Percentiles rank a stretch among this genome's conserved stretches.
Conservation (phyloP, 805 yeast species). For the Cyberlindnera euphorbiiphila region DNA sequence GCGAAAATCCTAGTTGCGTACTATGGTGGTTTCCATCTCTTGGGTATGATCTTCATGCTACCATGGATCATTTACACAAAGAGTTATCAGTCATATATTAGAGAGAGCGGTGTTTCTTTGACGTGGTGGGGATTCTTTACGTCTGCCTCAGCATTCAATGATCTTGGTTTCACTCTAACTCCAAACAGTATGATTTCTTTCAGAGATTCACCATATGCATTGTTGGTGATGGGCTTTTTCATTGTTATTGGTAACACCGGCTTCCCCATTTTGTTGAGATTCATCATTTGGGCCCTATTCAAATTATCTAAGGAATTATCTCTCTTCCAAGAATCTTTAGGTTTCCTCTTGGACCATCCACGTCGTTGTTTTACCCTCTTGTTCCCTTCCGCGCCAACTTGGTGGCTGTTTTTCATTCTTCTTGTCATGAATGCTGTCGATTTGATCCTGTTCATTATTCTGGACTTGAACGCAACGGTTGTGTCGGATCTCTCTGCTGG, state of each 20-base stretch:
- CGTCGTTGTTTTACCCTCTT: slow-evolving; percentile 92
- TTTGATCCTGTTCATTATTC: slow-evolving; percentile 70
- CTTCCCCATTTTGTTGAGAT: slow-evolving; percentile 79
- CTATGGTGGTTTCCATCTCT: slow-evolving; percentile 71
- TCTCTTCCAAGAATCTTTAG: slow-evolving; percentile 65
- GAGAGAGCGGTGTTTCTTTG: slow-evolving; percentile 60
- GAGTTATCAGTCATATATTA: slow-evolving; percentile 41
- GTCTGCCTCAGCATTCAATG: slow-evolving; percentile 74
- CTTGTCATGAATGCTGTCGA: slow-evolving; percentile 72
- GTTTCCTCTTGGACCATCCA: slow-evolving; percentile 90
- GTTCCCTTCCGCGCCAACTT: slow-evolving; percentile 90
- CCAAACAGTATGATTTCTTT: slow-evolving; percentile 77
- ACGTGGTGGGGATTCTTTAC: slow-evolving; percentile 95
- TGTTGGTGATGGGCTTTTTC: slow-evolving; percentile 62
- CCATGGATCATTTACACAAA: slow-evolving; percentile 54
- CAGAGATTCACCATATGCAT: slow-evolving; percentile 56
- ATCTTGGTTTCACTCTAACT: slow-evolving; percentile 78
- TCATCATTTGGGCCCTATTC: slow-evolving; percentile 76
- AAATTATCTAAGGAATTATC: slow-evolving; percentile 65
- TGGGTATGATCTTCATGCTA: slow-evolving; percentile 48
- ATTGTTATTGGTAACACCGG: slow-evolving; percentile 94
- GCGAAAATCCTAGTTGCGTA: slow-evolving; percentile 61
- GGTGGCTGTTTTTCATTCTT: slow-evolving; percentile 85
- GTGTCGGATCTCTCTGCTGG: slow-evolving; percentile 59
- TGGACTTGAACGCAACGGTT: slow-evolving; percentile 59